A percentile compares a stretch with the other conserved stretches of the same genome.
These are phyloP conservation scores for Pseudocercospora crystallina DNA, from an alignment of 2,329 filamentous ascomycete species.

Conservation along the genomic window DNA sequence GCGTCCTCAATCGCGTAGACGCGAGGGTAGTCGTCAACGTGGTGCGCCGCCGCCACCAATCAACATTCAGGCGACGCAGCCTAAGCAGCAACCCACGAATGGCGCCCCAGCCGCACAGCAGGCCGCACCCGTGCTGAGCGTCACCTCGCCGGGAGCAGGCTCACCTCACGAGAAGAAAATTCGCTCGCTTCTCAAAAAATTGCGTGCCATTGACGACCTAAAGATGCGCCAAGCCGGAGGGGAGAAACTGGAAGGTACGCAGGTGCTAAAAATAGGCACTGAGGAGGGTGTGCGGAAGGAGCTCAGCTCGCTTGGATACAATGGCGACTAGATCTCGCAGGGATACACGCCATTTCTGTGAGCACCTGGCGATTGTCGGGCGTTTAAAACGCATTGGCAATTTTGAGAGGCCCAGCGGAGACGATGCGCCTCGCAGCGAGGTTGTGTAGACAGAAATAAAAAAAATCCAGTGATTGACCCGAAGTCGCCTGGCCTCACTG, in stretches of 20 bases:
- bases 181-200: conserved; percentile 90
- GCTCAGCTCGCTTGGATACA: conserved; percentile 43
- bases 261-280: conserved; percentile 84
- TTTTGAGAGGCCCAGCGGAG: too few relatives aligned
- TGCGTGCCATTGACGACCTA: conserved; percentile 93
- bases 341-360: too few relatives aligned
- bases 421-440: too few relatives aligned
- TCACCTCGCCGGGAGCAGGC: conserved; percentile 58
- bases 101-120: conserved; percentile 14
- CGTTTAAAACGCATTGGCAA: too few relatives aligned
- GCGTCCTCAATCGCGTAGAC: conserved; percentile 27
- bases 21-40: conserved; percentile 20
- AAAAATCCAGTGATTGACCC: too few relatives aligned
- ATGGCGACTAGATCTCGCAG: conserved; percentile 18
- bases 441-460: too few relatives aligned
- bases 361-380: too few relatives aligned
- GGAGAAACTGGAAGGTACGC: conserved; percentile 96
- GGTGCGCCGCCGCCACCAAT: conserved; percentile 25
- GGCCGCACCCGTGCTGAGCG: conserved; percentile 50
- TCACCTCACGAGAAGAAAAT: conserved; percentile 90
- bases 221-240: conserved; percentile 94
- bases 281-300: neutral
- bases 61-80: conserved; percentile 28
- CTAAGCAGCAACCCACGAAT: conserved; percentile 13
- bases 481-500: too few relatives aligned